Evolutionary conservation across 2,329 filamentous ascomycete genomes (phyloP), one percentile per base, ranked within the genome.

Genomic region (Neonectria coccinea): DNA sequence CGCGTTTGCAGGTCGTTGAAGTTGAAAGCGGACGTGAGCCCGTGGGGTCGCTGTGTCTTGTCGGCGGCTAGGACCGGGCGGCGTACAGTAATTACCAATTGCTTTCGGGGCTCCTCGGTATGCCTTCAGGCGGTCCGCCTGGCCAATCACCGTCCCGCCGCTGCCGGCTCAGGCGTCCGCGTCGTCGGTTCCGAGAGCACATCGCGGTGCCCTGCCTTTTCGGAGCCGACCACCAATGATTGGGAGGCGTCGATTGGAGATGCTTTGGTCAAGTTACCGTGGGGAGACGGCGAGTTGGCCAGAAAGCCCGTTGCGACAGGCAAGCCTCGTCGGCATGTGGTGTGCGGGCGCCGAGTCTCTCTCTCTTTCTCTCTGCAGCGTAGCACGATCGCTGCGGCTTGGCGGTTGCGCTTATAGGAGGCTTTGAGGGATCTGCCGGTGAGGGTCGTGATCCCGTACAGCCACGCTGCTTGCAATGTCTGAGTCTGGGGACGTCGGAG

Each of bases 41-140:
- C 36, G 56, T 42, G 31, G 10, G 33, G 36, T 22, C 25, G 56
- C 41, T 55, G 58, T 16, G 51, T 29, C 45, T 41, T 22, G 48
- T 57, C 56, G 56, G 61, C 61, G 61, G 61, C 42, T 64, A 64
- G 45, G 61, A 56, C 36, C 61, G 61, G 61, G 56, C 44, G 56
- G 56, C 22, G 48, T n/a, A n/a, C n/a, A n/a, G n/a, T n/a, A n/a
- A n/a, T n/a, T n/a, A 39, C 36, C 5, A n/a, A 39, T 16, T 16
- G 48, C 33, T 45, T 39, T 52, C 61, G 61, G 61, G 27, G 61
- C 56, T 39, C 33, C 42, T 64, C 56, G 56, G 61, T 55, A 59
- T 59, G 56, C 48, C 50, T 29, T 42, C 50, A 29, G 41, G 25
- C 31, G 31, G 55, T 33, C 36, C 36, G 47, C 16, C 50, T 4